Percentiles rank a stretch among this genome's conserved stretches.
phyloP scores from a whole-genome alignment of 192 early-diverging fungal species.

The Haplosporangium gracile region DNA sequence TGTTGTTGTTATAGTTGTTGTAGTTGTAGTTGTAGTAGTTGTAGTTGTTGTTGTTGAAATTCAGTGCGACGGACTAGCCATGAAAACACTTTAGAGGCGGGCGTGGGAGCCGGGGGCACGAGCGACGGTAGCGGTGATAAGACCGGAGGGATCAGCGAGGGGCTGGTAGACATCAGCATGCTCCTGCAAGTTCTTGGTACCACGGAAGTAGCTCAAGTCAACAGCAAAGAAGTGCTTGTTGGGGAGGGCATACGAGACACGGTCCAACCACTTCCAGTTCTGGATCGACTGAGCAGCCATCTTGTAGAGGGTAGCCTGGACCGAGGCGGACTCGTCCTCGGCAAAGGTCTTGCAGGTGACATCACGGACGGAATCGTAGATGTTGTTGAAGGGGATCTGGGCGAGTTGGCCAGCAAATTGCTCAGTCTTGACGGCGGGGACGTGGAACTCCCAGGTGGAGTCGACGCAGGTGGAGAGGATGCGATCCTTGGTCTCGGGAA shows the following conservation, averaged over 20 bases:
- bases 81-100: constrained; percentile 18
- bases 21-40: no score
- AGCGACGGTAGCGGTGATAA: constrained; percentile 78
- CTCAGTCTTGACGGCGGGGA: constrained; percentile 26
- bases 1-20: not conserved
- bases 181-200: constrained; percentile 75
- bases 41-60: not conserved
- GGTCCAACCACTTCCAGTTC: constrained; percentile 67
- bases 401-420: constrained; percentile 30
- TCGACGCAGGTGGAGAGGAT: constrained; percentile 83
- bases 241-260: constrained; percentile 79
- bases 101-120: constrained; percentile 59
- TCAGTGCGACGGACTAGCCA: not conserved
- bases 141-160: constrained; percentile 78
- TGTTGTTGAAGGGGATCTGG: constrained; percentile 64
- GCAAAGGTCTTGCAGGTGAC: constrained; percentile 84
- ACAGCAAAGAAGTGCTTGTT: constrained; percentile 85
- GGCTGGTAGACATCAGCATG: constrained; percentile 83
- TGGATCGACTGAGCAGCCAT: constrained; percentile 77
- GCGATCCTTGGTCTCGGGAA: constrained; percentile 81
- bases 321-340: constrained; percentile 81
- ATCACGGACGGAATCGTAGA: constrained; percentile 69
- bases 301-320: constrained; percentile 85
- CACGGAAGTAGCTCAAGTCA: constrained; percentile 75
- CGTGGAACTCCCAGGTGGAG: constrained; percentile 72